Evolutionary conservation across 2,329 filamentous ascomycete species (phyloP).

Genomic region (Hypoxylon sp.): DNA sequence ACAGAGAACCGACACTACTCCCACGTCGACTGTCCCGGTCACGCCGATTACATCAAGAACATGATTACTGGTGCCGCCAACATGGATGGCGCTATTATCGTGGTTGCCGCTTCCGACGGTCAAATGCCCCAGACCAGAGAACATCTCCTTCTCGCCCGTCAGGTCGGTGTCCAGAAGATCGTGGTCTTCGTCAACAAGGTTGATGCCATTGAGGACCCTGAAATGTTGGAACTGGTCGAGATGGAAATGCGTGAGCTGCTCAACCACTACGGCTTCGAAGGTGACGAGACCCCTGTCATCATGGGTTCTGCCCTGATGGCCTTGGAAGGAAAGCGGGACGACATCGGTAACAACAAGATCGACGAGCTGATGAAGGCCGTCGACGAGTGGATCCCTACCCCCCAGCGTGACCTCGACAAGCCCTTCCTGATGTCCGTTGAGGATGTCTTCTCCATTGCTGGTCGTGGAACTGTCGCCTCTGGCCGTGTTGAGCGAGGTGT

Average conservation of each 20-base stretch:
- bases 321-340: conserved; percentile 85
- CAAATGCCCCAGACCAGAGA: conserved; percentile 99
- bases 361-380: conserved; percentile 92
- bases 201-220: conserved; percentile 95
- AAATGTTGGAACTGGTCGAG: conserved; percentile 99
- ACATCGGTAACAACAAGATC: conserved; percentile 90
- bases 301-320: conserved; percentile 97
- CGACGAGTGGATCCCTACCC: conserved; percentile 96
- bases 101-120: conserved; percentile 97
- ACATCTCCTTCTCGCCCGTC: conserved; percentile 96
- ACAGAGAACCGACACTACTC: conserved; percentile 97
- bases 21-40: conserved; percentile 99
- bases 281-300: conserved; percentile 96
- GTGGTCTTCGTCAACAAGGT: conserved; percentile 99
- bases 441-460: conserved; percentile 90
- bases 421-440: conserved; percentile 99
- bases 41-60: conserved; percentile 99
- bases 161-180: conserved; percentile 97
- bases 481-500: conserved; percentile 97
- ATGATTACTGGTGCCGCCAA: conserved; percentile 99
- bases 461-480: conserved; percentile 96
- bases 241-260: conserved; percentile 99
- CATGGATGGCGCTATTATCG: conserved; percentile 99
- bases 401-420: conserved; percentile 94
- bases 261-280: conserved; percentile 93